Evolutionary conservation across 768 basidiomycete genomes (phyloP).

Genomic region (Termitomyces sp.): DNA sequence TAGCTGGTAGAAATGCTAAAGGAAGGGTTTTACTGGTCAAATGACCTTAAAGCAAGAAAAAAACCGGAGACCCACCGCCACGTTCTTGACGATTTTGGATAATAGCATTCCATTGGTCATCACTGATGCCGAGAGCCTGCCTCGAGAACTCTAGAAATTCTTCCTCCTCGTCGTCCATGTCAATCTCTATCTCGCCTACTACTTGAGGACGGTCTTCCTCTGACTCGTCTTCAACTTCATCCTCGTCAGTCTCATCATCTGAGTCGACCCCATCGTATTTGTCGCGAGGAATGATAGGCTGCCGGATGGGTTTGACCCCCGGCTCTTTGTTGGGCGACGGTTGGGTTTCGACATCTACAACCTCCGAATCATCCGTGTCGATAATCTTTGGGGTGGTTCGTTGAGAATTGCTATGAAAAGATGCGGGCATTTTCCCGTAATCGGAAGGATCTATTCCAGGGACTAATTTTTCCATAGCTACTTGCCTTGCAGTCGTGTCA

Average conservation of each 20-base stretch:
- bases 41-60: background rate
- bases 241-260: constrained; percentile 79
- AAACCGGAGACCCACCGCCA: constrained; percentile 61
- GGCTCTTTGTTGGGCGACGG: constrained; percentile 17
- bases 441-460: constrained; percentile 76
- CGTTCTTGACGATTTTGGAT: constrained; percentile 70
- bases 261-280: constrained; percentile 92
- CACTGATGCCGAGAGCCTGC: constrained; percentile 83
- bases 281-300: constrained; percentile 79
- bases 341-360: background rate
- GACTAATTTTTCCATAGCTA: constrained; percentile 78
- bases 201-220: constrained; percentile 85
- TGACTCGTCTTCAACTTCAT: constrained; percentile 47
- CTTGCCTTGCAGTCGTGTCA: constrained; percentile 43
- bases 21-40: constrained; percentile 7
- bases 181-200: constrained; percentile 80
- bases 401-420: constrained; percentile 69
- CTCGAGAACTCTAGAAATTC: constrained; percentile 96
- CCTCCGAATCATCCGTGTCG: constrained; percentile 38
- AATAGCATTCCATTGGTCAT: constrained; percentile 90
- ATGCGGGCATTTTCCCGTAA: constrained; percentile 84
- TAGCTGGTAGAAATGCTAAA: constrained; percentile 59
- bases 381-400: constrained; percentile 47
- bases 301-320: constrained; percentile 52
- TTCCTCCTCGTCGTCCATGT: constrained; percentile 91